These are phyloP conservation scores for Suillus fuscotomentosus DNA, from an alignment of 768 basidiomycete genomes.

Conservation along the genomic window DNA sequence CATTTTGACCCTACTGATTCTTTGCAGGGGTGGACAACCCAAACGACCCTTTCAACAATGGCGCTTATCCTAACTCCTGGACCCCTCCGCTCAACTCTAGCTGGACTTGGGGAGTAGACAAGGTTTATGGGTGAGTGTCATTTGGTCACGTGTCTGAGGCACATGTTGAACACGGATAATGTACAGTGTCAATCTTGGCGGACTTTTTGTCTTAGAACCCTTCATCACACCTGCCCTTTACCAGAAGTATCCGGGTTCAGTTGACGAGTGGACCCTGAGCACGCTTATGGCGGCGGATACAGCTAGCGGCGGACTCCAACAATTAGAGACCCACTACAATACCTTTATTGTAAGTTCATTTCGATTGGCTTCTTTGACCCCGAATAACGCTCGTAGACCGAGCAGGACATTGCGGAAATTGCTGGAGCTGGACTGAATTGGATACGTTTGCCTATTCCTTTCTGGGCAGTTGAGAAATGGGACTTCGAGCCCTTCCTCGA, in stretches of 20 bases:
- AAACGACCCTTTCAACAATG: slow-evolving; percentile 71
- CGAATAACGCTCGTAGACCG: slow-evolving; percentile 53
- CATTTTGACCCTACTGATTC: slow-evolving; percentile 2
- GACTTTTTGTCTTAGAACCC: slow-evolving; percentile 76
- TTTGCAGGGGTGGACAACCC: slow-evolving; percentile 62
- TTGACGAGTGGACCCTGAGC: slow-evolving; percentile 71
- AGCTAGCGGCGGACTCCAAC: slow-evolving; percentile 58
- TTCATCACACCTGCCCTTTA: slow-evolving; percentile 68
- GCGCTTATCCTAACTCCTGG: slow-evolving; percentile 75
- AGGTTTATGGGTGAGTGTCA: slow-evolving; percentile 51
- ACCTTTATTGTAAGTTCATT: slow-evolving; percentile 70
- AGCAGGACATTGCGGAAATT: slow-evolving; percentile 86
- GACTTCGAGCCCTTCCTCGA: slow-evolving; percentile 75
- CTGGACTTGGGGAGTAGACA: slow-evolving; percentile 70
- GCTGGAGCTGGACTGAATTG: slow-evolving; percentile 87
- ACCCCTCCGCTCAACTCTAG: slow-evolving; percentile 73
- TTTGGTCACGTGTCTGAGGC: neutral
- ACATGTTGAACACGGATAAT: neutral
- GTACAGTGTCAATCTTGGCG: slow-evolving; percentile 67
- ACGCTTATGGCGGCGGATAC: slow-evolving; percentile 63
- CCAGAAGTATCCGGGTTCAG: slow-evolving; percentile 53
- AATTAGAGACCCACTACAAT: slow-evolving; percentile 74
- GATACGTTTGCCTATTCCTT: slow-evolving; percentile 77
- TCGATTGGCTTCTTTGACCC: neutral
- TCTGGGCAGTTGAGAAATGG: slow-evolving; percentile 83